A percentile compares a stretch with the other conserved stretches of the same genome.
These are phyloP conservation scores for Microcos paniculata DNA, from an alignment of 345 rosid genomes.

Conservation along the genomic window DNA sequence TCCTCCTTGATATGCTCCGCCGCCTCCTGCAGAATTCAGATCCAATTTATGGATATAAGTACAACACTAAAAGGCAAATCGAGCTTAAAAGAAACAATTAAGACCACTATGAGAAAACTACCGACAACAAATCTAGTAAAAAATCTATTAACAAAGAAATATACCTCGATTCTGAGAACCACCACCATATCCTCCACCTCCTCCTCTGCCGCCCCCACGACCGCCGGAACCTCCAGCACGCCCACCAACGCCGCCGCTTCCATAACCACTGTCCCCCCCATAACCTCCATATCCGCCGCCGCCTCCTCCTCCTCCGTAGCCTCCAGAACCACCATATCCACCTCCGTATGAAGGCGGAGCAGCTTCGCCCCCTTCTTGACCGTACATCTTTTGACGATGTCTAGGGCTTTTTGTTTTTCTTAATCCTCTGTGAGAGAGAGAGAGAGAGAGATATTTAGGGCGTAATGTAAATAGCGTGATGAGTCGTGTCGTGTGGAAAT, in stretches of 20 bases:
- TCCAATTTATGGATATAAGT: constrained; percentile 3
- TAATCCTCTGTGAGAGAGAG: not conserved
- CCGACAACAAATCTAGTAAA: constrained; percentile 18
- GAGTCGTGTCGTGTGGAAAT: not conserved
- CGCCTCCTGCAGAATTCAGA: constrained; percentile 27
- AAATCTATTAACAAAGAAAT: not conserved
- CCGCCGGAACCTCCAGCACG: constrained; percentile 45
- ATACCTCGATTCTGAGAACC: constrained; percentile 47
- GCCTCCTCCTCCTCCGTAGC: constrained; percentile 32
- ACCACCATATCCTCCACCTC: constrained; percentile 63
- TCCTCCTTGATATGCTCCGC: constrained; percentile 68
- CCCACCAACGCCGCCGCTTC: constrained; percentile 36
- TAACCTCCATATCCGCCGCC: constrained; percentile 45
- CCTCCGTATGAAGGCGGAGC: constrained; percentile 4
- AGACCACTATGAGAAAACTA: not conserved
- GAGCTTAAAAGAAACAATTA: not conserved
- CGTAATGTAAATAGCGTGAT: not conserved
- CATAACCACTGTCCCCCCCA: constrained; percentile 33
- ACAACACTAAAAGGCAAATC: not conserved
- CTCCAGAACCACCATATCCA: not conserved
- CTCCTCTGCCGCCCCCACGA: constrained; percentile 45
- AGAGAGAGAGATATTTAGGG: not conserved
- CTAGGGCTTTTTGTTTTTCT: constrained; percentile 5
- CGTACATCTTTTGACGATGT: not conserved
- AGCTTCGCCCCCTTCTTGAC: constrained; percentile 8